Evolutionary conservation across 441 rosid genomes (phyloP).

Genomic region (Erodium trifolium): DNA sequence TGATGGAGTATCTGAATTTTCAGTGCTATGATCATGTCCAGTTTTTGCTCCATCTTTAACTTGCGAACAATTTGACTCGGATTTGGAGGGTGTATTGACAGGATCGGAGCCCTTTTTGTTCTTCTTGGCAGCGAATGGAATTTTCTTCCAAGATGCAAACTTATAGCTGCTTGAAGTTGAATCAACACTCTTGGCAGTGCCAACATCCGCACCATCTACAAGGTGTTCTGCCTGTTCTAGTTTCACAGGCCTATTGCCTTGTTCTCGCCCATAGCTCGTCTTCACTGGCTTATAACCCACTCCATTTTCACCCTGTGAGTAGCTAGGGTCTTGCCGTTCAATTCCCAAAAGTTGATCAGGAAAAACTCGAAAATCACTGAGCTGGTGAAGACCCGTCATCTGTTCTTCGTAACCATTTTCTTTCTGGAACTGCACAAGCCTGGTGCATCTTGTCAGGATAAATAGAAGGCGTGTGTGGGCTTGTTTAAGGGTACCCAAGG

Average conservation of each 20-base stretch:
- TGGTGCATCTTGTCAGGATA: slow-evolving; percentile 84
- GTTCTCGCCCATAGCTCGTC: slow-evolving; percentile 32
- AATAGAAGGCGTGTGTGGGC: slow-evolving; percentile 90
- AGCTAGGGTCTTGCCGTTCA: slow-evolving; percentile 42
- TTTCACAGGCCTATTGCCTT: slow-evolving; percentile 23
- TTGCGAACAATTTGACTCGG: slow-evolving; percentile 30
- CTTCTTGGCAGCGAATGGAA: slow-evolving; percentile 71
- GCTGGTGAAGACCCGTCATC: slow-evolving; percentile 70
- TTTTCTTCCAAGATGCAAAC: slow-evolving; percentile 98
- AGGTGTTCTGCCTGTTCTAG: slow-evolving; percentile 34
- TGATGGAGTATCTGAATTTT: slow-evolving; percentile 40
- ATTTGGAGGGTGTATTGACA: slow-evolving; percentile 43
- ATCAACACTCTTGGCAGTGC: slow-evolving; percentile 72
- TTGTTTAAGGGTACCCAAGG: slow-evolving; percentile 85
- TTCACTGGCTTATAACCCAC: slow-evolving; percentile 37
- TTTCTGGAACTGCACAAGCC: slow-evolving; percentile 95
- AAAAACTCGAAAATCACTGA: slow-evolving; percentile 93
- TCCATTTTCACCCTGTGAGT: slow-evolving; percentile 38
- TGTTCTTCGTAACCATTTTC: slow-evolving; percentile 81
- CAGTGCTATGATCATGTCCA: slow-evolving; percentile 38
- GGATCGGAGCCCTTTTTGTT: slow-evolving; percentile 43
- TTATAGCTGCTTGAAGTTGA: slow-evolving; percentile 64
- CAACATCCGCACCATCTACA: slow-evolving; percentile 32
- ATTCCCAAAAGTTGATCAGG: slow-evolving; percentile 59
- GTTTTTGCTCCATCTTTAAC: slow-evolving; percentile 21